A percentile compares a stretch with the other conserved stretches of the same genome.
Evolutionary conservation across 257 asterid genomes (phyloP).

Genomic region (Solanum microdontum): DNA sequence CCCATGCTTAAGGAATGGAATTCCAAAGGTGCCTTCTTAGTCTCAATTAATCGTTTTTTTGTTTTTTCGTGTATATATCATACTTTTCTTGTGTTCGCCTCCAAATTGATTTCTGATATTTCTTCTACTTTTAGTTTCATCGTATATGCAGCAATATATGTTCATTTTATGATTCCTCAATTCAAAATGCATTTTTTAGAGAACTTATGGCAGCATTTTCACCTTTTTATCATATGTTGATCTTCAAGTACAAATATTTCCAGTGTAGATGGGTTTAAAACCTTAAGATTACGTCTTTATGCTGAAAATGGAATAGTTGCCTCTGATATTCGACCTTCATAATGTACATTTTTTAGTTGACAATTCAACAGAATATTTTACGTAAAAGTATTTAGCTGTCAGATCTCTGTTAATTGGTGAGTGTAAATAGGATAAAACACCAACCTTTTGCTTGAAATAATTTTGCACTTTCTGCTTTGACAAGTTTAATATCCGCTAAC

Average conservation of each 20-base stretch:
- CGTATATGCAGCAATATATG: neutral
- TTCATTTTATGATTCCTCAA: neutral
- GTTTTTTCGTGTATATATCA: neutral
- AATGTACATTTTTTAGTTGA: neutral
- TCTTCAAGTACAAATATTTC: neutral
- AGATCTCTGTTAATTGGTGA: neutral
- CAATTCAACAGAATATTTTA: neutral
- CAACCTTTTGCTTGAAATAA: neutral
- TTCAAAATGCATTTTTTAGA: neutral
- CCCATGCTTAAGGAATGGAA: constrained; percentile 81
- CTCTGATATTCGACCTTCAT: neutral
- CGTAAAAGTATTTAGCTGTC: neutral
- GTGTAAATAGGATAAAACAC: neutral
- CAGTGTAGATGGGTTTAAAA: neutral
- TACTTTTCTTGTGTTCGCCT: neutral
- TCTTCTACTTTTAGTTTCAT: neutral
- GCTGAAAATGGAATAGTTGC: neutral
- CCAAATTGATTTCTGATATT: neutral
- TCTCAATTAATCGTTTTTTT: neutral
- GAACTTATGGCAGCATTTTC: neutral
- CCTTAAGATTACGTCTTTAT: neutral
- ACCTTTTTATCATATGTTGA: neutral
- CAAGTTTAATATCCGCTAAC: neutral
- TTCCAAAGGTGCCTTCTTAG: constrained; percentile 57
- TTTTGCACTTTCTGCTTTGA: neutral